These are phyloP conservation scores for Tephrocybe rancida DNA, from an alignment of 768 basidiomycete genomes.

Conservation along the genomic window DNA sequence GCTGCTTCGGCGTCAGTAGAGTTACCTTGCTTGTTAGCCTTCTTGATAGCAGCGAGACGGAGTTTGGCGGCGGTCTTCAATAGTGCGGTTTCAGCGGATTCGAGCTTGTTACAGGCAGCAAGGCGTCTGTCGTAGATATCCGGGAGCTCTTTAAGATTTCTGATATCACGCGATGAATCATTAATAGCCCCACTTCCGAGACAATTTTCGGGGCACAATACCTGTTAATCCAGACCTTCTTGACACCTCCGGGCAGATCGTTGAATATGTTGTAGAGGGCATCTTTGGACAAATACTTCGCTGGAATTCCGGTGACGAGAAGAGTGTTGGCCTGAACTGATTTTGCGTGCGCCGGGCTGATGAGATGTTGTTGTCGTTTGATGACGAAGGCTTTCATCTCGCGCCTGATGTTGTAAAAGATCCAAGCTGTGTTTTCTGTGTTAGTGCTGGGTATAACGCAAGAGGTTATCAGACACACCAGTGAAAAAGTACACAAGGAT, in stretches of 20 bases:
- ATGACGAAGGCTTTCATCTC: conserved; percentile 85
- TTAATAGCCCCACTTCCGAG: neutral
- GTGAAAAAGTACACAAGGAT: conserved; percentile 79
- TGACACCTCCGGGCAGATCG: conserved; percentile 89
- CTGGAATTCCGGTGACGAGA: conserved; percentile 87
- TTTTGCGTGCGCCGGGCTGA: conserved; percentile 70
- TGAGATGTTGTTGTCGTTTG: conserved; percentile 81
- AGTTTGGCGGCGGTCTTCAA: conserved; percentile 77
- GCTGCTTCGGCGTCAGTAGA: conserved; percentile 24
- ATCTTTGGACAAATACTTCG: conserved; percentile 70
- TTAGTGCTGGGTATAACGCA: neutral
- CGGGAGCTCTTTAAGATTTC: conserved; percentile 86
- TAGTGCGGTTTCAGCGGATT: conserved; percentile 81
- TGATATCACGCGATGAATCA: conserved; percentile 28
- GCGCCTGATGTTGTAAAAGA: conserved; percentile 75
- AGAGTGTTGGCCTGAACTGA: conserved; percentile 89
- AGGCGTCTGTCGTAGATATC: conserved; percentile 78
- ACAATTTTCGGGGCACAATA: conserved; percentile 27
- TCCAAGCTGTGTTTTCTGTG: conserved; percentile 60
- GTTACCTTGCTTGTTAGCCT: conserved; percentile 36
- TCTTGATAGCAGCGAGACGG: conserved; percentile 56
- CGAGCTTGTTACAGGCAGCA: conserved; percentile 76
- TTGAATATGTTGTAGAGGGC: conserved; percentile 71
- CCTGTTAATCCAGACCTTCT: conserved; percentile 92
- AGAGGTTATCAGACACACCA: conserved; percentile 44